Percentiles rank a stretch among this genome's conserved stretches.
phyloP scores from a whole-genome alignment of 169 alveolate genomes.

The Haemoproteus tartakovskyi region DNA sequence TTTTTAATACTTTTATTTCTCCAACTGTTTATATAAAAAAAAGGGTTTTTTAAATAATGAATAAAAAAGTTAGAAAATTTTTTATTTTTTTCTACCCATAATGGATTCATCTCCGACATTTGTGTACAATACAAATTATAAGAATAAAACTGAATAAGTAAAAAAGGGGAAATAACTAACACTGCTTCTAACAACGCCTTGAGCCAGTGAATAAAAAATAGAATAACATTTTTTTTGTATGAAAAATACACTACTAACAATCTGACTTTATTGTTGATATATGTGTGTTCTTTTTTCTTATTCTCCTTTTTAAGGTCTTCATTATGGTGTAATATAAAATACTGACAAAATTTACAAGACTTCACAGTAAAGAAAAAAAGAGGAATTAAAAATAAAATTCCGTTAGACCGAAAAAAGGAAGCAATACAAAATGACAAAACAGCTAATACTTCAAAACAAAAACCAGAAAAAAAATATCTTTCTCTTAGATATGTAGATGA shows the following conservation, averaged over 20 bases:
- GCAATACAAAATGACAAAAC: constrained; percentile 21
- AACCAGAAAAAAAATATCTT: not conserved
- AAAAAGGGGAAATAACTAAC: constrained; percentile 67
- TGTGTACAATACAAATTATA: constrained; percentile 68
- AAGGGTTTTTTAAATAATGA: constrained; percentile 9
- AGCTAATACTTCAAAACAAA: constrained; percentile 33
- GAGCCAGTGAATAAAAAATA: constrained; percentile 62
- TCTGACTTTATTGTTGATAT: too few species aligned
- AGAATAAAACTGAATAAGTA: constrained; percentile 68
- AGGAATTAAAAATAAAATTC: constrained; percentile 71
- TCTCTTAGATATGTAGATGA: not conserved
- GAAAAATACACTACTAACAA: constrained; percentile 6
- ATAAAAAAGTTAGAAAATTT: constrained; percentile 37
- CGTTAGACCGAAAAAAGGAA: constrained; percentile 70
- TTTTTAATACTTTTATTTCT: not conserved
- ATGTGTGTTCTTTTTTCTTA: not conserved
- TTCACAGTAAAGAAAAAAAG: constrained; percentile 68
- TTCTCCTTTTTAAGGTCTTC: not conserved
- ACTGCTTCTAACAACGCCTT: constrained; percentile 70
- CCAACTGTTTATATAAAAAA: constrained; percentile 3
- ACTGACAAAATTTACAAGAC: constrained; percentile 34
- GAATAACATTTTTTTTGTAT: not conserved
- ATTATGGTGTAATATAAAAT: not conserved
- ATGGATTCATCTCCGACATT: not conserved
- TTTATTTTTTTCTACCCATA: constrained; percentile 42